Conservation (phyloP, 2,329 filamentous ascomycete species). For the Neopestalotiopsis rosae region DNA sequence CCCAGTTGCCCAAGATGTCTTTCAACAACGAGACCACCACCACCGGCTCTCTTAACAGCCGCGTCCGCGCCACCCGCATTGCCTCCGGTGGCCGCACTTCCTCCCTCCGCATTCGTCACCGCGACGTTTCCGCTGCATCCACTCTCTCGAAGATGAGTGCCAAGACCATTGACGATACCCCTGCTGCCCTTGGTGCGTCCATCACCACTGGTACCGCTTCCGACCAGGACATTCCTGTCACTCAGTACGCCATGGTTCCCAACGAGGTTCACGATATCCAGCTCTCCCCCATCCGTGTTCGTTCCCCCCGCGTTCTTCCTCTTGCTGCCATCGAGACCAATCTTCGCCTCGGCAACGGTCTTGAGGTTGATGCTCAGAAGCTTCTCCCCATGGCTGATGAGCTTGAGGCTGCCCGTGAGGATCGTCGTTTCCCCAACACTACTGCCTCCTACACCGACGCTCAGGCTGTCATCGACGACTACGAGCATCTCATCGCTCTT, state of each 20-base stretch:
- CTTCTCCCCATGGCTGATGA: constrained; percentile 33
- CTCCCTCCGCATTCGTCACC: neutral
- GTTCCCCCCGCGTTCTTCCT: neutral
- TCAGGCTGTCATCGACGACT: constrained; percentile 38
- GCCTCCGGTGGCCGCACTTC: neutral
- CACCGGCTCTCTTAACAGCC: too few species aligned
- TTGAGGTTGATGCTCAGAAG: neutral
- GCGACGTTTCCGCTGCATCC: neutral
- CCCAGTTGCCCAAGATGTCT: neutral
- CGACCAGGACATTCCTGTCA: neutral
- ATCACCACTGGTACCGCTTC: constrained; percentile 25
- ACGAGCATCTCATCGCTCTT: constrained; percentile 35
- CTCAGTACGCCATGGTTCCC: neutral
- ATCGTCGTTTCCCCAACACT: constrained; percentile 39
- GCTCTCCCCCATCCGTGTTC: neutral
- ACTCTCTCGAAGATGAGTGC: neutral
- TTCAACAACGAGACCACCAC: neutral
- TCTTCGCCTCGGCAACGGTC: too few species aligned
- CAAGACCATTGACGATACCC: too few species aligned
- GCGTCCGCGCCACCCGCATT: neutral
- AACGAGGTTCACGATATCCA: neutral
- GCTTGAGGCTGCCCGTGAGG: constrained; percentile 37
- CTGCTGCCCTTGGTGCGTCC: neutral
- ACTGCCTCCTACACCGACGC: constrained; percentile 32
- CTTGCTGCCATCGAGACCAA: neutral